These are phyloP conservation scores for Talaromyces atroroseus DNA, from an alignment of 2,329 filamentous ascomycete species.

Conservation along the genomic window DNA sequence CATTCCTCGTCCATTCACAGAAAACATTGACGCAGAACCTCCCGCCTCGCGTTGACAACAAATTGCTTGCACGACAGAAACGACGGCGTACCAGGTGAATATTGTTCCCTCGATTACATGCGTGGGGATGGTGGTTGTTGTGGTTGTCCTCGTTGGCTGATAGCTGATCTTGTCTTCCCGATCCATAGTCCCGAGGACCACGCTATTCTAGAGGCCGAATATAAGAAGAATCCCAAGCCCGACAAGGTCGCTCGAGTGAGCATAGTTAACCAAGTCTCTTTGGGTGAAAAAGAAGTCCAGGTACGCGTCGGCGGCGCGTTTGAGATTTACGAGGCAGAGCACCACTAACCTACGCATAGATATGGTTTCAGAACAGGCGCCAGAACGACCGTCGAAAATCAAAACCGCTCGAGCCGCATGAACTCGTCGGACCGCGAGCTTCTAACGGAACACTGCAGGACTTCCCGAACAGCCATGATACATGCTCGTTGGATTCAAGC, in stretches of 20 bases:
- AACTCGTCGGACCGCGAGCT: constrained; percentile 51
- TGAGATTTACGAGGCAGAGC: neutral
- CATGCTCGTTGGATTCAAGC: constrained; percentile 26
- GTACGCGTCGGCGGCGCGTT: constrained; percentile 49
- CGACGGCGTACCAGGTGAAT: constrained; percentile 57
- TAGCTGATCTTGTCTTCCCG: constrained; percentile 5
- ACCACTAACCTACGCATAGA: constrained; percentile 48
- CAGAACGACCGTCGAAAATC: constrained; percentile 90
- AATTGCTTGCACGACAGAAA: constrained; percentile 55
- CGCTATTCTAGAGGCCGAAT: constrained; percentile 78
- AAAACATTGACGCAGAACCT: constrained; percentile 52
- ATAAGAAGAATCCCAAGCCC: constrained; percentile 78
- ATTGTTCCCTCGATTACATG: neutral
- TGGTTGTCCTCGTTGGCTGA: neutral
- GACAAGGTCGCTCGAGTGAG: constrained; percentile 81
- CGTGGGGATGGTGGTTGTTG: neutral
- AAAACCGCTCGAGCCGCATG: constrained; percentile 71
- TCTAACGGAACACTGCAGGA: constrained; percentile 22
- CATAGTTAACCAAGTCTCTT: constrained; percentile 76
- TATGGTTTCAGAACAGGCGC: constrained; percentile 95
- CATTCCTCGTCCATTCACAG: constrained; percentile 57
- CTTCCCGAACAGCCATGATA: constrained; percentile 24
- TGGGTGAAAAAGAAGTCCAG: constrained; percentile 96
- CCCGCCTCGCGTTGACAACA: constrained; percentile 55
- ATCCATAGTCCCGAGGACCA: constrained; percentile 73